Evolutionary conservation across 495 filamentous ascomycete species (phyloP), one percentile per base, ranked within the genome.

Genomic region (Penicillium dipodomyicola): DNA sequence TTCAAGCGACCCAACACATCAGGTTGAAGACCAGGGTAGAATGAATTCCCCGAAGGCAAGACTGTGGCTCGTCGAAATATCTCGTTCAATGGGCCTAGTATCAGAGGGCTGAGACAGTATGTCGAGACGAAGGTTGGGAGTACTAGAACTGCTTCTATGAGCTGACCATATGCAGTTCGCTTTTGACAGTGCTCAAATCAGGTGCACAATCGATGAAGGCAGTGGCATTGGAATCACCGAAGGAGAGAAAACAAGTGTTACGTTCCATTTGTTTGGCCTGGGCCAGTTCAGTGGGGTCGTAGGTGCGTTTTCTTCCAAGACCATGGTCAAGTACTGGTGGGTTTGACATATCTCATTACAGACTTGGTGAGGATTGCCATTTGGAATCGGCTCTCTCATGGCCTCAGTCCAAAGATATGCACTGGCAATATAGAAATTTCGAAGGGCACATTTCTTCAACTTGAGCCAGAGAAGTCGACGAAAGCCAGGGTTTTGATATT

Each of bases 201-300:
- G 87, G 87, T 3, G 86, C 82, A 87, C 77, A 73, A 90, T 87
- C 20, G 81, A 80, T 6, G 79, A 82, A 9, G 79, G 79, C 5
- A 82, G 67, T 29, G 65, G 55, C 55, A 57, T 57, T 30, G 52
- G 10, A 23, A 57, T 47, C 17, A 57, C 40, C 4, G 55, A 49
- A 25, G 47, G 41, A 12, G 55, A 30, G 12, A 57, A 20, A 23
- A 23, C 22, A 12, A 44, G 17, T 33, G 35, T 57, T 29, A 52
- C 27, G 2, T 19, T 19, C 55, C 55, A 52, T 46, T 57, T 57
- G 14, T 40, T 49, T n/a, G 35, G 25, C 22, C n/a, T 22, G 10
- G 55, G 48, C 55, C 48, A 57, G 17, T 57, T 42, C 19, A 52
- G 55, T 23, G 48, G 48, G 32, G 52, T 49, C 12, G 39, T 48